Evolutionary conservation across 345 rosid species (phyloP).

Genomic region (Atalantia buxifolia): DNA sequence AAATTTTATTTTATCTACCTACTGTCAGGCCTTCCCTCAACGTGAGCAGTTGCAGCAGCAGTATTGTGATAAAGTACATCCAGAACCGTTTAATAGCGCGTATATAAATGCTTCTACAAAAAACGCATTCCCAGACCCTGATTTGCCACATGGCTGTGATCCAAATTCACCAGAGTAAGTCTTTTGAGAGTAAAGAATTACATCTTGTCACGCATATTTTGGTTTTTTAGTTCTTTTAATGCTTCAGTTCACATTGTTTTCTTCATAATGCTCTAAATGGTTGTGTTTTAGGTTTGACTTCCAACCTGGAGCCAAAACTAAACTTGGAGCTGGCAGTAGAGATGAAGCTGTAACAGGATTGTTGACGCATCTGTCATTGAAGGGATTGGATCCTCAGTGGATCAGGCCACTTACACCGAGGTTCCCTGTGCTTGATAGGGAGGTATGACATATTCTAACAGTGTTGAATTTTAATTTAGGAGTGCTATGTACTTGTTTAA

Average conservation of each 20-base stretch:
- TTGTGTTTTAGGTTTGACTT: conserved; percentile 65
- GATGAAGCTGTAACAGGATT: conserved; percentile 58
- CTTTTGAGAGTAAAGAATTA: conserved; percentile 13
- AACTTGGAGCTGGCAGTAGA: conserved; percentile 87
- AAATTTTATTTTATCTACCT: conserved; percentile 16
- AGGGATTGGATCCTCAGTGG: conserved; percentile 71
- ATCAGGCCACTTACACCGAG: conserved; percentile 85
- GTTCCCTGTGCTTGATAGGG: conserved; percentile 72
- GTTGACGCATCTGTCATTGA: conserved; percentile 44
- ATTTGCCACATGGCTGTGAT: conserved; percentile 71
- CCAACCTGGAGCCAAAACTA: conserved; percentile 64
- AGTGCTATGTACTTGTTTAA: conserved; percentile 7
- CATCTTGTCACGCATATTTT: background rate
- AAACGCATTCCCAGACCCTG: conserved; percentile 76
- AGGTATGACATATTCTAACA: conserved; percentile 38
- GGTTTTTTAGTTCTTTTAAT: background rate
- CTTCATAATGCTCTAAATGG: conserved; percentile 9
- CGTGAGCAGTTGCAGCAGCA: conserved; percentile 71
- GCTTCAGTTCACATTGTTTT: conserved; percentile 16
- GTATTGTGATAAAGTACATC: conserved; percentile 44
- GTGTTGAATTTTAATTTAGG: conserved; percentile 4
- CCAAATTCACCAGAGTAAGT: conserved; percentile 77
- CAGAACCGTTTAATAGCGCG: conserved; percentile 42
- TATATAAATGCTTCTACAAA: conserved; percentile 42
- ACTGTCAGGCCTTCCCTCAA: conserved; percentile 59